Conservation (phyloP, 1,139 yeast species). For the Meyerozyma carpophila region DNA sequence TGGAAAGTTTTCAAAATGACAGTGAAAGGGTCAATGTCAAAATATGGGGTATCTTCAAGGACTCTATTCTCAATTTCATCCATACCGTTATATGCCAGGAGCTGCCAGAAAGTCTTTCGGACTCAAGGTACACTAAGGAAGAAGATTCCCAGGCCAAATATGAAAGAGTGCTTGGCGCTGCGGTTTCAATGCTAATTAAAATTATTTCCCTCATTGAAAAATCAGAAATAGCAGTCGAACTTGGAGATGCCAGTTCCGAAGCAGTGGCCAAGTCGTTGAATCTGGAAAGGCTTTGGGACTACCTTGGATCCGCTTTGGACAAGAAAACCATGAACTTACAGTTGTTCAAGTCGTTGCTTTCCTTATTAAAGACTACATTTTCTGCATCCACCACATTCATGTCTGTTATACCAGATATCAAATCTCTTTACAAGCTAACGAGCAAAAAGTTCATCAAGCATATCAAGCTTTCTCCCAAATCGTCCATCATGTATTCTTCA, state of each 20-base stretch:
- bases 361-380: conserved; percentile 24
- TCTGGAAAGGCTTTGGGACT: conserved; percentile 42
- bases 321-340: conserved; percentile 33
- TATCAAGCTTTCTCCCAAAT: conserved; percentile 32
- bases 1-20: conserved; percentile 52
- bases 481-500: conserved; percentile 31
- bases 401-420: conserved; percentile 13
- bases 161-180: conserved; percentile 50
- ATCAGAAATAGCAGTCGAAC: conserved; percentile 5
- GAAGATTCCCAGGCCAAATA: conserved; percentile 70
- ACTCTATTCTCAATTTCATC: conserved; percentile 51
- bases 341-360: conserved; percentile 41
- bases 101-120: conserved; percentile 60
- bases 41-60: conserved; percentile 55
- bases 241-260: conserved; percentile 12
- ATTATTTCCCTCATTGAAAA: conserved; percentile 19
- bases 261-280: conserved; percentile 27
- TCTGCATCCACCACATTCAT: conserved; percentile 11
- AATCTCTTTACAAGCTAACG: conserved; percentile 35
- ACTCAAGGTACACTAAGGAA: conserved; percentile 62
- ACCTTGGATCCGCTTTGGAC: conserved; percentile 21
- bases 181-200: conserved; percentile 46
- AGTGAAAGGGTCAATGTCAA: conserved; percentile 47
- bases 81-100: conserved; percentile 52
- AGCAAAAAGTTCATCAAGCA: conserved; percentile 49